Evolutionary conservation across 176 grass and related monocot genomes (phyloP), one percentile per base, ranked within the genome.

Genomic region (Paspalum notatum): DNA sequence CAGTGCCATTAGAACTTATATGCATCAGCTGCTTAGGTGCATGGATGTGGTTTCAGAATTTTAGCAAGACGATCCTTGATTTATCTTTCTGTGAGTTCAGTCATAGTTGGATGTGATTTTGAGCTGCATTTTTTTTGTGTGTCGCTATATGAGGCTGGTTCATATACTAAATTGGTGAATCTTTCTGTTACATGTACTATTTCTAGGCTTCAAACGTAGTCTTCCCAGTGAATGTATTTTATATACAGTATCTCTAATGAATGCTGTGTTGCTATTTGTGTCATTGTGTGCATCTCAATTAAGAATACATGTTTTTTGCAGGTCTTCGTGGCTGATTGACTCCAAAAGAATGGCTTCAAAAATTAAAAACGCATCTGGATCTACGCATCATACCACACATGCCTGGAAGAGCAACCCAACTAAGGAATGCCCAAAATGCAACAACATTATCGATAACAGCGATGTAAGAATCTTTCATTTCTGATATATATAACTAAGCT

Each of bases 311-410:
- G 73, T 86, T 81, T 79, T 32, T 47, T 91, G 48, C 80, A 97
- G 94, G 62, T 78, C 91, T 47, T 94, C 94, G 37, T 97, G 94
- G 94, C 60, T 97, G 72, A 77, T 97, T 76, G 91, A 97, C 78
- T 88, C 89, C 83, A 85, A 81, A 82, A 86, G 91, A 84, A 86
- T 97, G 79, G 94, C 94, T 57, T 82, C 89, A 39, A 97, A 97
- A 88, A 97, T 97, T 62, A 97, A 89, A 89, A 92, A 91, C 82
- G 54, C 90, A 44, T 94, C 91, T 80, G 84, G 77, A 39, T 69
- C 80, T 55, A 55, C 75, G 13, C 91, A 94, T 79, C 82, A 73
- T 5, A 87, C 76, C 58, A 85, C 67, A 86, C 76, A 82, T 37
- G 92, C 90, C 76, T 97, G 89, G 91, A 52, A 74, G 54, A 97